Evolutionary conservation across 2,329 filamentous ascomycete genomes (phyloP), one percentile per base, ranked within the genome.

Genomic region (Fusarium anthophilum): DNA sequence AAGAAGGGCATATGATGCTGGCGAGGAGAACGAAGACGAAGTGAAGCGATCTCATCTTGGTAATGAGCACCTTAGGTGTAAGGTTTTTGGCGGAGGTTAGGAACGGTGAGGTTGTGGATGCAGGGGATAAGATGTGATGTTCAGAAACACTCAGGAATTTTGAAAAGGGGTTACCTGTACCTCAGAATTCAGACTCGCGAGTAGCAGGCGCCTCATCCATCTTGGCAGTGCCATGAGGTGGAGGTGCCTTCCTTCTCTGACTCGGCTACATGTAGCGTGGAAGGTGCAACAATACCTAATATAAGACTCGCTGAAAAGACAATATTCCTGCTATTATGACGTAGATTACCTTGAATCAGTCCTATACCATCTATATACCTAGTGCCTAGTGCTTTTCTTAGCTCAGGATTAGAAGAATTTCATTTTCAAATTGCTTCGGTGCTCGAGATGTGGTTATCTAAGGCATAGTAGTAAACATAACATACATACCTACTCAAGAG

Each of bases 231-330:
- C 24, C n/a, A 26, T 28, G 32, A 35, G 32, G 32, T 35, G 53
- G 18, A 37, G 24, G 35, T 47, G 28, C 57, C 41, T 68, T 57
- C 38, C 32, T 35, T 11, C 41, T 35, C 20, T 22, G 18, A 26
- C 30, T 30, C 20, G 38, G 39, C 10, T 26, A 68, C n/a, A 38
- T 53, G 32, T 43, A 18, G 18, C 17, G n/a, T 48, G 56, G 48
- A 66, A 71, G 68, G 70, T 67, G 39, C 30, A 37, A 59, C 70
- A 48, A 7, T 57, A 30, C 30, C 4, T 13, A 37, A 35, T 30
- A 41, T n/a, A 51, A 44, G 26, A 53, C 30, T 56, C 38, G 38
- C 38, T 56, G 22, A 35, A 28, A 26, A 14, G 20, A 17, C 35
- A 24, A 32, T n/a, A n/a, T 30, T n/a, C 26, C 37, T 41, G 35